Base-by-base conservation (phyloP, 2,329 filamentous ascomycete genomes). In the Aspergillus sp. region DNA sequence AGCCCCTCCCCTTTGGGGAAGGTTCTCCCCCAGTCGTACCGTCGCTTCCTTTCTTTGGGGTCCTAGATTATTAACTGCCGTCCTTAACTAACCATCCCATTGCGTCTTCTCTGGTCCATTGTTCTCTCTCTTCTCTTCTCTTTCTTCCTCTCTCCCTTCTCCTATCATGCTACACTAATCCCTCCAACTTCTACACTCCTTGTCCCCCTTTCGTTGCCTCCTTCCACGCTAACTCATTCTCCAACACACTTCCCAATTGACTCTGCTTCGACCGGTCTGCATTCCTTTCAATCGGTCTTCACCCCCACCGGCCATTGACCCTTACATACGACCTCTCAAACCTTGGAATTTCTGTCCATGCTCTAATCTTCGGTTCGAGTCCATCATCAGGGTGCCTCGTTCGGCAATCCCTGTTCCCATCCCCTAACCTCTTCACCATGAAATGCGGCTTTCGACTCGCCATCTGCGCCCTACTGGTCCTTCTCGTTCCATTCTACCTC, bases 401-500 rank as follows among this genome's bases (percentile, higher is more conserved):
- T 20, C 19, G 40, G 40, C 44, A 46, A 46, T 46, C 44, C 14
- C 14, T 30, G 11, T 42, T 10, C 19, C 5, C 19, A 9, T 17
- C n/a, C 40, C 19, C 7, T 13, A n/a, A 17, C 8, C n/a, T 19
- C 13, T 47, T 40, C 52, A 56, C 35, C 33, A 72, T 72, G 69
- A 68, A 62, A 63, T 60, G 64, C 42, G 59, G 61, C 47, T 20
- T 62, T 48, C 65, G 69, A 20, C 33, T 72, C 45, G 51, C 60
- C 35, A 20, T 67, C 49, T 66, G 63, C 51, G 51, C 57, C 19
- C 47, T 53, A 3, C 42, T 60, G 11, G 32, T 70, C 11, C 42
- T 69, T 9, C 40, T 67, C 9, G 55, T 68, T 43, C 58, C 62
- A 2, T 32, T 70, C 3, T 69, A 65, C 32, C 55, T 72, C 19